A percentile compares a stretch with the other conserved stretches of the same genome.
Conservation (phyloP, 441 rosid species). For the Pelargonium fulgidum region DNA sequence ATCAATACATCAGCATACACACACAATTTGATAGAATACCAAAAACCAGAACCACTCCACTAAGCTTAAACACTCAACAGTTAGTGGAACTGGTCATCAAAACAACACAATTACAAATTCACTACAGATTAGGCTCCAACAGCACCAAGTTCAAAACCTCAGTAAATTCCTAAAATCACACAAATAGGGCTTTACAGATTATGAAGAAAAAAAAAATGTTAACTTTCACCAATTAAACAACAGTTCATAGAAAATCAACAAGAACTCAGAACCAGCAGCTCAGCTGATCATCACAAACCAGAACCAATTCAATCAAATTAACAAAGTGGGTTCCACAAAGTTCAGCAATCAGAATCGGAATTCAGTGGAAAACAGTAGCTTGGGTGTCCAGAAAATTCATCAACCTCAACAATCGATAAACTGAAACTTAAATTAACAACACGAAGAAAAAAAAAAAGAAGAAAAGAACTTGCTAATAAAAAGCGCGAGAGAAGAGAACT, state of each 20-base stretch:
- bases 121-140: background rate
- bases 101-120: background rate
- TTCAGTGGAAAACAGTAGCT: background rate
- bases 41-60: too few relatives aligned
- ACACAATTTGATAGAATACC: too few relatives aligned
- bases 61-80: too few relatives aligned
- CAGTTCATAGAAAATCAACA: too few relatives aligned
- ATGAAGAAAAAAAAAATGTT: background rate
- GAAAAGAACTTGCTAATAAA: background rate
- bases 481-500: background rate
- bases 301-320: background rate
- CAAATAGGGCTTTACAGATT: background rate
- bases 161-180: background rate
- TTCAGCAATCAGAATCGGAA: background rate
- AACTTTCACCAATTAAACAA: background rate
- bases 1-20: too few relatives aligned
- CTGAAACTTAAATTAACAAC: background rate
- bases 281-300: background rate
- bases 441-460: background rate
- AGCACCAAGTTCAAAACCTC: background rate
- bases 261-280: background rate
- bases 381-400: background rate
- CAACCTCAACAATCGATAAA: background rate
- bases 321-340: background rate
- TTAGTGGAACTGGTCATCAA: too few relatives aligned